Evolutionary conservation across 805 yeast genomes (phyloP), one percentile per base, ranked within the genome.

Genomic region (Groenewaldozyma tartarivorans): DNA sequence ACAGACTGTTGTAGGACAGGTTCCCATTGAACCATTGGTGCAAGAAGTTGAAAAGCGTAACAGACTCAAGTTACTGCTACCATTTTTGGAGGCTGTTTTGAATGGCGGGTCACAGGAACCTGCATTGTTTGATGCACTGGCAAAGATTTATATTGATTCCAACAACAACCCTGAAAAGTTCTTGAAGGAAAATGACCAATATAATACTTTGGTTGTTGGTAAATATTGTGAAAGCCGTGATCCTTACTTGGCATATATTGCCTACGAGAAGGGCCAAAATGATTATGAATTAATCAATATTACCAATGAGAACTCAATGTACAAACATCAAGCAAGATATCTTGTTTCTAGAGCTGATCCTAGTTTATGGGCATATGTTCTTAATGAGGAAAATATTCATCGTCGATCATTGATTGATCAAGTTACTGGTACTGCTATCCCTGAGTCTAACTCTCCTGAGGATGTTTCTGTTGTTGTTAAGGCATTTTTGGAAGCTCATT

Each of bases 211-310:
- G 52, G 82, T 82, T 54, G 96, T 92, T 50, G 99, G 98, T 71
- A 86, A 78, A 60, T 92, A 92, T 71, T 92, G 99, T 73, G 99
- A 92, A 67, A 90, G 85, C 76, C 83, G 98, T 66, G 99, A 92
- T 58, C 99, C 99, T 48, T 92, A 86, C 67, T 71, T 92, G 60
- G 99, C 98, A 21, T 92, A 86, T 64, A 92, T 92, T 66, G 94
- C 96, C 39, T 92, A 92, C 64, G 94, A 94, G 47, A 90, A 88
- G 67, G 99, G 99, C 58, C 69, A 73, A 40, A 88, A 90, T 55
- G 96, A 92, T 61, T 80, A 71, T 43, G 98, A 92, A 62, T 74
- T 92, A 56, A 76, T 92, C 55, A 72, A 75, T 57, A 87, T 92
- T 63, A 92, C 98, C 51, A 92, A 92, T 62, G 97, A 92, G 57